Evolutionary conservation across 805 yeast genomes (phyloP).

Genomic region (Maudiozyma barnettii): DNA sequence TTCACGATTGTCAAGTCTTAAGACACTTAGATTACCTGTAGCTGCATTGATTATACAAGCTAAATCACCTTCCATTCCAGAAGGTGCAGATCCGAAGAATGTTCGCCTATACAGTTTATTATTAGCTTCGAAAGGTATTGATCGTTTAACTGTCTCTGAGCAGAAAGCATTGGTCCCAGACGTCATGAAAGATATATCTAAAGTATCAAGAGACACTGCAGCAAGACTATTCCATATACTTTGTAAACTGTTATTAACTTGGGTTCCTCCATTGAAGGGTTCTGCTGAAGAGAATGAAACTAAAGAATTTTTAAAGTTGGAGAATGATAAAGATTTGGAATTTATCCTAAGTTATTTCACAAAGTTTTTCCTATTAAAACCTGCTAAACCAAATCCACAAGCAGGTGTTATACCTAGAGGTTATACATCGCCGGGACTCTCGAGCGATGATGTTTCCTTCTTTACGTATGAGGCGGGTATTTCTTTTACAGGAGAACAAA

Average conservation of each 20-base stretch:
- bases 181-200: slow-evolving; percentile 39
- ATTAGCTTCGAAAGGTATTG: slow-evolving; percentile 60
- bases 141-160: slow-evolving; percentile 38
- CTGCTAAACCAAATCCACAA: slow-evolving; percentile 32
- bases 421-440: slow-evolving; percentile 54
- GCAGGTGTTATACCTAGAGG: slow-evolving; percentile 34
- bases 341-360: slow-evolving; percentile 42
- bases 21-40: slow-evolving; percentile 52
- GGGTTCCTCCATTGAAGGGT: slow-evolving; percentile 43
- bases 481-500: slow-evolving; percentile 39
- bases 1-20: slow-evolving; percentile 53
- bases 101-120: slow-evolving; percentile 56
- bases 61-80: slow-evolving; percentile 38
- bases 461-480: slow-evolving; percentile 65
- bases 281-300: slow-evolving; percentile 34
- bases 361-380: slow-evolving; percentile 48
- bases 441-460: slow-evolving; percentile 45
- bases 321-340: slow-evolving; percentile 31
- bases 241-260: slow-evolving; percentile 41
- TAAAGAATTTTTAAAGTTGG: slow-evolving; percentile 31
- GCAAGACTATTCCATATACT: slow-evolving; percentile 57
- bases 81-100: slow-evolving; percentile 35
- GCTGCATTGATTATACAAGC: slow-evolving; percentile 55
- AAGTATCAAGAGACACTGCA: slow-evolving; percentile 29
- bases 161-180: slow-evolving; percentile 36